Conservation (phyloP, 495 filamentous ascomycete genomes). For the Trichoderma virens region DNA sequence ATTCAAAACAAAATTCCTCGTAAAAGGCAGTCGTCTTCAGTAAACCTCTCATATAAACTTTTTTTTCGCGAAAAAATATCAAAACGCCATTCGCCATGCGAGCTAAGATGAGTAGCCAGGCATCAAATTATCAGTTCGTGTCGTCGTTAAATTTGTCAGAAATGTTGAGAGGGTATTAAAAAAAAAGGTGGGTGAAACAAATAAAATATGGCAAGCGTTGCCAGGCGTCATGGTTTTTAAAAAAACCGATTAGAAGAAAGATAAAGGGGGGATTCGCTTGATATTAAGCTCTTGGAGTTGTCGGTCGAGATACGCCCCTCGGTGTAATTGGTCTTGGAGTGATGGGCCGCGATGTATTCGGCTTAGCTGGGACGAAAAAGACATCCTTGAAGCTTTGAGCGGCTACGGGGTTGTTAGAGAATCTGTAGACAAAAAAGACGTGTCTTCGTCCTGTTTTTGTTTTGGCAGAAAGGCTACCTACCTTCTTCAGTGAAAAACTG, state of each 20-base stretch:
- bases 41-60: neutral
- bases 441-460: no score
- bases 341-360: neutral
- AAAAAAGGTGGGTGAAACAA: neutral
- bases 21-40: neutral
- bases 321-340: neutral
- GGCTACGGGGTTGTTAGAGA: conserved; percentile 8
- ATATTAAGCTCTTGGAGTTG: neutral
- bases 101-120: neutral
- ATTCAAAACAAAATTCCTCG: neutral
- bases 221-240: neutral
- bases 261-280: neutral
- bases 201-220: neutral
- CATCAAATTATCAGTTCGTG: neutral
- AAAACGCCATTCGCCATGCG: neutral
- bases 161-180: neutral
- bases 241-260: neutral
- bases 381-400: conserved; percentile 5
- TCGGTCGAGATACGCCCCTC: neutral
- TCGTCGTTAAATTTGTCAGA: neutral
- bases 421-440: conserved; percentile 14
- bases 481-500: conserved; percentile 36
- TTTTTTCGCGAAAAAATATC: neutral
- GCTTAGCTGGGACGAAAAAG: neutral
- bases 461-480: conserved; percentile 13